Evolutionary conservation across 129 eudicot genomes (phyloP).

Genomic region (Heracleum sosnowskyi): DNA sequence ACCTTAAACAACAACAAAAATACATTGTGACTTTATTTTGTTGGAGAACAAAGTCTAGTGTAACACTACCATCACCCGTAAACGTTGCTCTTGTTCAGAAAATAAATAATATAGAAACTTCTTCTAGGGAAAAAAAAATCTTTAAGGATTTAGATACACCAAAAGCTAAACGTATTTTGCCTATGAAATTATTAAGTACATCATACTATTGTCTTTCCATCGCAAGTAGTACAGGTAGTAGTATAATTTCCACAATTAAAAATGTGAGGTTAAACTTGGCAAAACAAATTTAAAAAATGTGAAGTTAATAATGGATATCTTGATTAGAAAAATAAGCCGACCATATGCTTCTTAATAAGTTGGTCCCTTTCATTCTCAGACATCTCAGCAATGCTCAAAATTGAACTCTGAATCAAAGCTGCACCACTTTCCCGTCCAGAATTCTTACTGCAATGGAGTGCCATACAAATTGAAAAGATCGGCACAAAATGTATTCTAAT

Average conservation of each 20-base stretch:
- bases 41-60: not conserved
- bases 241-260: not conserved
- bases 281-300: not conserved
- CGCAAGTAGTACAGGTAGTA: not conserved
- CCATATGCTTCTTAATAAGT: constrained; percentile 87
- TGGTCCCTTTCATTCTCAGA: constrained; percentile 77
- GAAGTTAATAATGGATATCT: not conserved
- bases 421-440: constrained; percentile 65
- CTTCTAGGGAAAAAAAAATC: too few species aligned
- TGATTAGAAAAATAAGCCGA: constrained; percentile 25
- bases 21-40: not conserved
- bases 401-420: constrained; percentile 54
- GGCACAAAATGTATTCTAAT: constrained; percentile 75
- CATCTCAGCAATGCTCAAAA: constrained; percentile 57
- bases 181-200: not conserved
- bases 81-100: not conserved
- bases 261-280: not conserved
- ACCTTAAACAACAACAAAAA: not conserved
- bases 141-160: not conserved
- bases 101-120: not conserved
- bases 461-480: constrained; percentile 85
- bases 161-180: not conserved
- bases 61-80: not conserved
- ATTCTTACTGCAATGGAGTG: constrained; percentile 78
- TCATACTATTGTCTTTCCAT: not conserved